Evolutionary conservation across 164 flowering plant genomes (phyloP).

Genomic region (Nelumbo lutea): DNA sequence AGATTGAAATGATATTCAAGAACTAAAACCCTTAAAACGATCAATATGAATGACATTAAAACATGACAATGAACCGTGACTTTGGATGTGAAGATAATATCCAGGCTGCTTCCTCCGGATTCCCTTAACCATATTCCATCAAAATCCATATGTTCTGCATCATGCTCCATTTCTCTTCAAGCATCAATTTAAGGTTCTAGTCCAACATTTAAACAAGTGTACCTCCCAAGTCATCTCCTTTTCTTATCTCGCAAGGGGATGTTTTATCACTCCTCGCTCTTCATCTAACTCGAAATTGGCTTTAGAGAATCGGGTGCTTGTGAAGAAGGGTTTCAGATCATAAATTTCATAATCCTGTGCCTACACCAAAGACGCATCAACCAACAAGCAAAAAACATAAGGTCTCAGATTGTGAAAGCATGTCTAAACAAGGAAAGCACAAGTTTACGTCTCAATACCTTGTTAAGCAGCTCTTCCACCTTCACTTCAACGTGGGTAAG

Average conservation of each 20-base stretch:
- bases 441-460: constrained; percentile 45
- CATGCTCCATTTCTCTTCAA: too few relatives aligned
- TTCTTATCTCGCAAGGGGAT: constrained; percentile 35
- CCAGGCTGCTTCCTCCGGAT: too few relatives aligned
- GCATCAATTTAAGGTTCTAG: too few relatives aligned
- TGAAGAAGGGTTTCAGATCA: constrained; percentile 72
- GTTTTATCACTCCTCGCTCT: constrained; percentile 47
- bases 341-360: constrained; percentile 71
- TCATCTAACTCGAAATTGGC: constrained; percentile 60
- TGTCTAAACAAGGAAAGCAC: not conserved
- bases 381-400: not conserved
- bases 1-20: too few relatives aligned
- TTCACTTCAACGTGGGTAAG: constrained; percentile 62
- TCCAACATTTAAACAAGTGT: too few relatives aligned
- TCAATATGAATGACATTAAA: too few relatives aligned
- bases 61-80: too few relatives aligned
- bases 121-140: too few relatives aligned
- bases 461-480: constrained; percentile 65
- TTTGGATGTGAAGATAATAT: too few relatives aligned
- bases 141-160: too few relatives aligned
- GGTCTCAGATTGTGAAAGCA: not conserved
- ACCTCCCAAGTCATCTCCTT: not conserved
- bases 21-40: too few relatives aligned
- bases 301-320: constrained; percentile 46
- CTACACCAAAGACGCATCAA: constrained; percentile 33